Percentiles rank a stretch among this genome's conserved stretches.
phyloP scores from a whole-genome alignment of 2,329 filamentous ascomycete genomes.

The Aspergillus carbonarius region DNA sequence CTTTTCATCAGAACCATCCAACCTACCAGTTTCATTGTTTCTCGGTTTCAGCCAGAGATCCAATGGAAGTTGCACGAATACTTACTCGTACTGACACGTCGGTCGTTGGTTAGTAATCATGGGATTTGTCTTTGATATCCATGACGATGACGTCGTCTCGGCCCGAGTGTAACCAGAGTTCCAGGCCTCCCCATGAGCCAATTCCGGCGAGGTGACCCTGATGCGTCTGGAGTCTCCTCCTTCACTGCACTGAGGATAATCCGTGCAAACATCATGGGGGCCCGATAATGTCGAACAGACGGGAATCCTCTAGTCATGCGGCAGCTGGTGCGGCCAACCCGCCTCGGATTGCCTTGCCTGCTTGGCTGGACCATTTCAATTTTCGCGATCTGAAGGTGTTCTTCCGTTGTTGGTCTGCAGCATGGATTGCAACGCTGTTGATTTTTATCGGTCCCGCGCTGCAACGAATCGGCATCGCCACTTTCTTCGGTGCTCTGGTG shows the following conservation, averaged over 20 bases:
- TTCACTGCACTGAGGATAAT: not conserved
- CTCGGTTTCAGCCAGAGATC: too few species aligned
- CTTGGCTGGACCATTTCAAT: slow-evolving; percentile 48
- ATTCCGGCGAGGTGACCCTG: not conserved
- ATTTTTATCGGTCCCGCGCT: slow-evolving; percentile 50
- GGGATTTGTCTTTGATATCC: too few species aligned
- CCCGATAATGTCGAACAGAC: not conserved
- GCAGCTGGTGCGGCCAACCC: not conserved
- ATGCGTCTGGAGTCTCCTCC: not conserved
- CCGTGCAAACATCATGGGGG: not conserved
- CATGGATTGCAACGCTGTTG: slow-evolving; percentile 48
- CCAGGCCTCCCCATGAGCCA: not conserved
- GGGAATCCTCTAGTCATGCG: not conserved
- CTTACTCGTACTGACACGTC: too few species aligned
- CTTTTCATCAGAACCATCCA: too few species aligned
- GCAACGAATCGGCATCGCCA: slow-evolving; percentile 42
- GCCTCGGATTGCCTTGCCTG: slow-evolving; percentile 16
- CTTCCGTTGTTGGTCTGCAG: slow-evolving; percentile 49
- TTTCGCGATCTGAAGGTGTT: slow-evolving; percentile 48
- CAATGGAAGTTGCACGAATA: too few species aligned
- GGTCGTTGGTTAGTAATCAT: too few species aligned
- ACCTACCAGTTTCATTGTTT: too few species aligned
- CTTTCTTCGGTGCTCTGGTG: slow-evolving; percentile 47
- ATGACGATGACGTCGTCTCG: not conserved
- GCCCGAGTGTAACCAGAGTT: not conserved